Evolutionary conservation across 1,284 basidiomycete genomes (phyloP).

Genomic region (Rhodotorula sp.): DNA sequence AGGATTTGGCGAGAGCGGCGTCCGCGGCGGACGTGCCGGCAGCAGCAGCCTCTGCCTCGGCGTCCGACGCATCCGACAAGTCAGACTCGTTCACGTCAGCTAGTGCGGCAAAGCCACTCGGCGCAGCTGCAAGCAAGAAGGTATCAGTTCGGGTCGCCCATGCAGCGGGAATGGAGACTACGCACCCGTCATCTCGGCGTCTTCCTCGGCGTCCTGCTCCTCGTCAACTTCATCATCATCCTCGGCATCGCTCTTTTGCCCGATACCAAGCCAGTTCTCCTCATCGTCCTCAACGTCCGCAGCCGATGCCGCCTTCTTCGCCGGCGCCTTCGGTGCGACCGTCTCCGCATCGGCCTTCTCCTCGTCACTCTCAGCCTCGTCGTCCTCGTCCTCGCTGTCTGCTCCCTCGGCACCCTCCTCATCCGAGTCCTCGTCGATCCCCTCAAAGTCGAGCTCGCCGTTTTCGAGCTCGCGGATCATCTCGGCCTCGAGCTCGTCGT

Average conservation of each 20-base stretch:
- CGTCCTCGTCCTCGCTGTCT: constrained; percentile 41
- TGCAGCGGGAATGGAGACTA: constrained; percentile 49
- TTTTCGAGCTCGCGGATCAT: constrained; percentile 47
- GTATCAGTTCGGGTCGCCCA: constrained; percentile 40
- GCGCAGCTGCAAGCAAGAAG: constrained; percentile 3
- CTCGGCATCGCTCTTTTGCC: constrained; percentile 32
- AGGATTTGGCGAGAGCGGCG: constrained; percentile 67
- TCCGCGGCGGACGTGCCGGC: constrained; percentile 59
- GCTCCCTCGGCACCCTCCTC: constrained; percentile 30
- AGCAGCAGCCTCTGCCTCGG: not conserved
- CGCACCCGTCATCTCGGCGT: constrained; percentile 15
- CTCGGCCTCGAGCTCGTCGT: constrained; percentile 40
- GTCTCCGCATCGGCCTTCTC: constrained; percentile 47
- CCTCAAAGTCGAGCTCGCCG: constrained; percentile 23
- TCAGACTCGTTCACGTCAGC: constrained; percentile 34
- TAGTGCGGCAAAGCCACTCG: constrained; percentile 40
- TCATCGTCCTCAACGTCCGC: constrained; percentile 35
- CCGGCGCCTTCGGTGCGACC: constrained; percentile 47
- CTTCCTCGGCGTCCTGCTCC: constrained; percentile 21
- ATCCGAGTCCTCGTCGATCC: constrained; percentile 12
- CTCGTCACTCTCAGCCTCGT: constrained; percentile 34
- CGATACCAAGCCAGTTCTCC: constrained; percentile 39
- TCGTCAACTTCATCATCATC: constrained; percentile 42
- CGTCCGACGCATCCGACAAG: constrained; percentile 41
- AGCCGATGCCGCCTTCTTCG: constrained; percentile 11